A percentile compares a stretch with the other conserved stretches of the same genome.
Evolutionary conservation across 495 filamentous ascomycete species (phyloP).

Genomic region (Penicillium robsamsonii): DNA sequence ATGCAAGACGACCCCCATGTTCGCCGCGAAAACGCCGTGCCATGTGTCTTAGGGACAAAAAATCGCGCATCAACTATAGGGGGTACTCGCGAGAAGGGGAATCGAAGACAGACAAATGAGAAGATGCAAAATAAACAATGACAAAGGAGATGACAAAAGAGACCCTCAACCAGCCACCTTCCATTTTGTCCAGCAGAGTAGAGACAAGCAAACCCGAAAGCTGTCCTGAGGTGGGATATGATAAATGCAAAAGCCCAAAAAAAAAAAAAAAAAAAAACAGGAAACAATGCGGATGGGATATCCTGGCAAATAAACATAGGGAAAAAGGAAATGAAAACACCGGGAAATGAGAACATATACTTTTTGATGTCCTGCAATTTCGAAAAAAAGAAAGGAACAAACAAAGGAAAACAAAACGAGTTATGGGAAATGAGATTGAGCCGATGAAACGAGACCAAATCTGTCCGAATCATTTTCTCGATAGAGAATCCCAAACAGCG

Average conservation of each 20-base stretch:
- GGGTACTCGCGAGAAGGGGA: slow-evolving; percentile 27
- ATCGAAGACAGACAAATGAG: slow-evolving; percentile 5
- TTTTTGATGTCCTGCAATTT: slow-evolving; percentile 7
- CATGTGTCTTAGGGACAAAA: slow-evolving; percentile 19
- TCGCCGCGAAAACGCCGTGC: slow-evolving; percentile 29
- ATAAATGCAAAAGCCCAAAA: neutral
- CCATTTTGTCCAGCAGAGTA: slow-evolving; percentile 1
- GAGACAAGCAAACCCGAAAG: neutral
- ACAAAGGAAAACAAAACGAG: neutral
- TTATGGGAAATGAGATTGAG: neutral
- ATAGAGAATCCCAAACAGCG: neutral
- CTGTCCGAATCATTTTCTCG: slow-evolving; percentile 4
- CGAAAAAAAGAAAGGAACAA: neutral
- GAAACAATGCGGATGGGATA: slow-evolving; percentile 13
- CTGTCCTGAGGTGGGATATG: slow-evolving; percentile 1
- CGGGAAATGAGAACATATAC: slow-evolving; percentile 8
- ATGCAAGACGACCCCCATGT: slow-evolving; percentile 18
- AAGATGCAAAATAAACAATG: neutral
- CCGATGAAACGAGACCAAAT: slow-evolving; percentile 21
- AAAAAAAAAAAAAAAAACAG: neutral
- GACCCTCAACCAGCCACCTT: neutral
- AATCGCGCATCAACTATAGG: slow-evolving; percentile 23
- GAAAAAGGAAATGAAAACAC: slow-evolving; percentile 6
- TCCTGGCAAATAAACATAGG: neutral
- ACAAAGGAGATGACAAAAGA: slow-evolving; percentile 1